Percentiles rank a stretch among this genome's conserved stretches.
Conservation (phyloP, 768 basidiomycete genomes). For the Agaricus subrufescens region DNA sequence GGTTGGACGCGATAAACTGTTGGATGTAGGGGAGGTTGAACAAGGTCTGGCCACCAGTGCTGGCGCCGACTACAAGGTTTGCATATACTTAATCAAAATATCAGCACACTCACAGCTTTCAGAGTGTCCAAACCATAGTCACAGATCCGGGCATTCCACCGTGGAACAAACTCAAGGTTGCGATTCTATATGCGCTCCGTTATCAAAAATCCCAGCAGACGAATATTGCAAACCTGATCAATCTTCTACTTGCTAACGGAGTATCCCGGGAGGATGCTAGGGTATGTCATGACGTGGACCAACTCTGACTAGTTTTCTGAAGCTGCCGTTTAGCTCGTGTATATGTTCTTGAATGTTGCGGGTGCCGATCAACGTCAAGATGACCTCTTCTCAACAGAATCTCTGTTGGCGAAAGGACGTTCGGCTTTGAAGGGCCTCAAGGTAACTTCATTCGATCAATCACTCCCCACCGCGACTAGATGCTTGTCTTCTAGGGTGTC, state of each 20-base stretch:
- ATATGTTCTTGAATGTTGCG: conserved; percentile 87
- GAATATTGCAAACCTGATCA: conserved; percentile 78
- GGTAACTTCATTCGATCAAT: conserved; percentile 33
- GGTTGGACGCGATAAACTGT: conserved; percentile 78
- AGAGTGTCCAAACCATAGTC: conserved; percentile 84
- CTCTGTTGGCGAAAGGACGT: conserved; percentile 88
- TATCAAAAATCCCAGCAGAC: conserved; percentile 87
- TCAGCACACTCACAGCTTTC: neutral
- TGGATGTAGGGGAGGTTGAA: conserved; percentile 92
- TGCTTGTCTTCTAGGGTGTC: conserved; percentile 62
- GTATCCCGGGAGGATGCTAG: conserved; percentile 72
- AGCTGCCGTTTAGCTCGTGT: conserved; percentile 64
- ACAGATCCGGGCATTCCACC: conserved; percentile 61
- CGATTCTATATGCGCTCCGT: conserved; percentile 88
- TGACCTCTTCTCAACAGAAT: conserved; percentile 94
- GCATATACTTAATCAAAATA: neutral
- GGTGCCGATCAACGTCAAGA: conserved; percentile 97
- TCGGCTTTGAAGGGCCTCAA: conserved; percentile 95
- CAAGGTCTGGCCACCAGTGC: conserved; percentile 93
- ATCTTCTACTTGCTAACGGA: conserved; percentile 70
- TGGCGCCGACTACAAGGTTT: conserved; percentile 78
- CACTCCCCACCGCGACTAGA: neutral
- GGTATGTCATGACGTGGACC: conserved; percentile 29
- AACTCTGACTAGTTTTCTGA: conserved; percentile 10
- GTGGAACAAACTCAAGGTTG: conserved; percentile 83